These are phyloP conservation scores for Phytopythium montanum DNA, from an alignment of 352 stramenopile species.

Conservation along the genomic window DNA sequence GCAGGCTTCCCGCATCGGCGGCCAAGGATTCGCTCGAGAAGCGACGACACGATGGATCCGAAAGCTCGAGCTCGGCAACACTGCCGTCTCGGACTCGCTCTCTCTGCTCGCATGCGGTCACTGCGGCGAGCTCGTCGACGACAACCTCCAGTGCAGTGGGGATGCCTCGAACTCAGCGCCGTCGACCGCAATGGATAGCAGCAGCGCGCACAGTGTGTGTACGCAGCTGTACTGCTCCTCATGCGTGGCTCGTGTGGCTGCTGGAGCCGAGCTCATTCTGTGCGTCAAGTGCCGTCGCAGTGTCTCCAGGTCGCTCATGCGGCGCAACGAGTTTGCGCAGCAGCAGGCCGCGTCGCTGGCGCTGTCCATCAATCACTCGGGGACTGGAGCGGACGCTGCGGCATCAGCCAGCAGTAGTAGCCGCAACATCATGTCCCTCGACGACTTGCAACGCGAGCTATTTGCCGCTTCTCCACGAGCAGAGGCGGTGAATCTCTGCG, in stretches of 20 bases:
- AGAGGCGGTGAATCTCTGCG: constrained; percentile 37
- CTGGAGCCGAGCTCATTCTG: constrained; percentile 23
- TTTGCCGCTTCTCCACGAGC: constrained; percentile 30
- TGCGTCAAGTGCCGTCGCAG: constrained; percentile 55
- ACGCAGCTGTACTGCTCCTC: constrained; percentile 67
- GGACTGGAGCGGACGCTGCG: neutral
- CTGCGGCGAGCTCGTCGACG: constrained; percentile 67
- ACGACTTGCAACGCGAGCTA: constrained; percentile 46
- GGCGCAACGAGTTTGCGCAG: constrained; percentile 58
- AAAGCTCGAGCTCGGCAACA: constrained; percentile 33
- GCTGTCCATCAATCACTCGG: constrained; percentile 26
- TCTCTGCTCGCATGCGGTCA: constrained; percentile 60
- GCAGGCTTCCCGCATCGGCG: neutral
- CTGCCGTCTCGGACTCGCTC: constrained; percentile 44
- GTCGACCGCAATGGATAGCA: neutral
- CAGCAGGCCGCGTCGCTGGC: constrained; percentile 51
- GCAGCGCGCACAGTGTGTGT: constrained; percentile 27
- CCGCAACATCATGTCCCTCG: constrained; percentile 21
- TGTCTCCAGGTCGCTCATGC: constrained; percentile 40
- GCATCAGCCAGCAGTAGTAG: neutral
- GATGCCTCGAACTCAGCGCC: neutral
- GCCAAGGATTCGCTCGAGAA: constrained; percentile 15
- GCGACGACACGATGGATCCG: constrained; percentile 37
- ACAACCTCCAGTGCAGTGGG: constrained; percentile 66
- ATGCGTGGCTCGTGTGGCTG: constrained; percentile 37